These are phyloP conservation scores for Avena eriantha DNA, from an alignment of 176 grass and related monocot genomes.

Conservation along the genomic window DNA sequence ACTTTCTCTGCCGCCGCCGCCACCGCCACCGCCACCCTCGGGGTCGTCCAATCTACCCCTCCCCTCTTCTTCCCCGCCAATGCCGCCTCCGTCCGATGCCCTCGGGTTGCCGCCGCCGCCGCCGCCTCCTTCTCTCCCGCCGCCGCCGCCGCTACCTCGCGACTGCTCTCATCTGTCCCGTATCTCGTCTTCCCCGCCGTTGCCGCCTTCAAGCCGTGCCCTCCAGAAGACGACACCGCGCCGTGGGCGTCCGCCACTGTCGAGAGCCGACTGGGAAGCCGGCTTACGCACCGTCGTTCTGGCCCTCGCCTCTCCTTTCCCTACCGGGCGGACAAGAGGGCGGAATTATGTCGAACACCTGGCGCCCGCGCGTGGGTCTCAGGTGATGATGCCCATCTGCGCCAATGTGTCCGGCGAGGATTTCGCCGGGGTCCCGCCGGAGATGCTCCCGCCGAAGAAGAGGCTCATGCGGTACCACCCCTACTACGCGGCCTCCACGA, in stretches of 20 bases:
- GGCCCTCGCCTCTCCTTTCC: not conserved
- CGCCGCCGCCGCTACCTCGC: not conserved
- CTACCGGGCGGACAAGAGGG: not conserved
- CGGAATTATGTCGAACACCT: conserved; percentile 29
- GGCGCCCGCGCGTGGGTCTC: not conserved
- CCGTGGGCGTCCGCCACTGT: not conserved
- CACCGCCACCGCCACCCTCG: not conserved
- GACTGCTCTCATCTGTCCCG: not conserved
- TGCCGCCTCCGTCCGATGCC: conserved; percentile 19
- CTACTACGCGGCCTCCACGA: conserved; percentile 33
- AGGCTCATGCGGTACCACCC: conserved; percentile 43
- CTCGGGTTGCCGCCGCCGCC: not conserved
- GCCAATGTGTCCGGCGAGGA: not conserved
- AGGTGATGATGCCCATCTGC: not conserved
- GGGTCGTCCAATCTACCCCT: not conserved
- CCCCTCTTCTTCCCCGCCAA: not conserved
- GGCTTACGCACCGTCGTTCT: not conserved
- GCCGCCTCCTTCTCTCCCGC: conserved; percentile 6
- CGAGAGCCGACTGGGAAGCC: not conserved
- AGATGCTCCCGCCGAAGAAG: conserved; percentile 51
- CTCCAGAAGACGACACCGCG: not conserved
- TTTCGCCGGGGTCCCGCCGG: conserved; percentile 40
- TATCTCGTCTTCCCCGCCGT: not conserved
- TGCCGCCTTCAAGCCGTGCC: conserved; percentile 12
- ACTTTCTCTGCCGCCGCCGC: not conserved